Percentiles rank a stretch among this genome's conserved stretches.
phyloP scores from a whole-genome alignment of 257 asterid genomes.

The Ocimum tenuiflorum region DNA sequence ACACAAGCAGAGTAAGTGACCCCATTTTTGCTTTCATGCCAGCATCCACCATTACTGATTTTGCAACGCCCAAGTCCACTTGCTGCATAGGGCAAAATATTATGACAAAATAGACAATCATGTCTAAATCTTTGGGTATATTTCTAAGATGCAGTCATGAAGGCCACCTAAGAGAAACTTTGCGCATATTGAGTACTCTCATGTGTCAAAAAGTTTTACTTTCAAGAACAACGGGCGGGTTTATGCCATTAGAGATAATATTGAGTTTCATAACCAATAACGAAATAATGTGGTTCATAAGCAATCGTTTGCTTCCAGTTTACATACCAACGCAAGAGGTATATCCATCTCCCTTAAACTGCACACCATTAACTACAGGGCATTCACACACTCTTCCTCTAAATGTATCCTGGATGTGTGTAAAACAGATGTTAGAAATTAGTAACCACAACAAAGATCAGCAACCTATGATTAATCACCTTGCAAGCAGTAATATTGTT shows the following conservation, averaged over 20 bases:
- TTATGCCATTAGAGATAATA: neutral
- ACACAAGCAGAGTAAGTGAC: slow-evolving; percentile 67
- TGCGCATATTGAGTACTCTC: neutral
- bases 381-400: slow-evolving; percentile 48
- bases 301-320: neutral
- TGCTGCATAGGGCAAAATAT: slow-evolving; percentile 26
- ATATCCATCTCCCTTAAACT: slow-evolving; percentile 51
- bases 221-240: neutral
- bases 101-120: neutral
- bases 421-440: slow-evolving; percentile 13
- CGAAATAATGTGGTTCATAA: neutral
- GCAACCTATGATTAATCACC: slow-evolving; percentile 28
- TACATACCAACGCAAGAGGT: slow-evolving; percentile 40
- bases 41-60: slow-evolving; percentile 82
- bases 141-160: neutral
- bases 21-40: slow-evolving; percentile 65
- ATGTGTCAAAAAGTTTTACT: neutral
- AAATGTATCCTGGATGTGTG: slow-evolving; percentile 34
- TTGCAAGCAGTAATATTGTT: slow-evolving; percentile 74
- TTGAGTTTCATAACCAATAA: neutral
- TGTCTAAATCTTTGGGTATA: neutral
- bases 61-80: slow-evolving; percentile 70
- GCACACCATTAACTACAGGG: slow-evolving; percentile 41
- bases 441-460: neutral
- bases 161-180: neutral